Percentiles rank a stretch among this genome's conserved stretches.
Conservation (phyloP, 352 stramenopile genomes). For the Phytophthora ramorum region DNA sequence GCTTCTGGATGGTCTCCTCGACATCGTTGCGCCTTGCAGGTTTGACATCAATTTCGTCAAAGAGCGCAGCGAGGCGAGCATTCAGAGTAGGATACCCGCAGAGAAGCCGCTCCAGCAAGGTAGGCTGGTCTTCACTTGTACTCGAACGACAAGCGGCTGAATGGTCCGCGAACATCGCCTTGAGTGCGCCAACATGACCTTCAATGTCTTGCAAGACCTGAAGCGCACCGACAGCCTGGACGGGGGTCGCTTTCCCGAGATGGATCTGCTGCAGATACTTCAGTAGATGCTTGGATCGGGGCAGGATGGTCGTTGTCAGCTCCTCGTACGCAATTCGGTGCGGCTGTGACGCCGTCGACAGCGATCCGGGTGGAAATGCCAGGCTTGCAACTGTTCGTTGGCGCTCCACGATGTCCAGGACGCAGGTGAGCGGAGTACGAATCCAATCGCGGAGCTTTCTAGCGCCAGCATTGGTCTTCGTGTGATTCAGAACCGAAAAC, state of each 20-base stretch:
- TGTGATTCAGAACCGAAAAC: conserved; percentile 46
- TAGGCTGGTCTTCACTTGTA: neutral
- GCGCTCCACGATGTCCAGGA: conserved; percentile 32
- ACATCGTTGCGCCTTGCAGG: conserved; percentile 32
- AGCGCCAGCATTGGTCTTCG: conserved; percentile 39
- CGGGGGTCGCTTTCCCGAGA: conserved; percentile 31
- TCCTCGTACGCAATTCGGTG: conserved; percentile 47
- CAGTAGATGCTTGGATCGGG: conserved; percentile 30
- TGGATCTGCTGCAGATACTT: conserved; percentile 38
- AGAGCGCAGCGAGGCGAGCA: conserved; percentile 4
- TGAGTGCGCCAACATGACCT: conserved; percentile 12
- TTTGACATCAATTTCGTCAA: conserved; percentile 33
- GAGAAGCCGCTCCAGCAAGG: conserved; percentile 20
- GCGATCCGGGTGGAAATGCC: conserved; percentile 20
- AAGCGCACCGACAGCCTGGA: conserved; percentile 21
- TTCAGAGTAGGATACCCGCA: conserved; percentile 29
- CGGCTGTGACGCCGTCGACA: conserved; percentile 15
- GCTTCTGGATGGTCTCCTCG: conserved; percentile 30
- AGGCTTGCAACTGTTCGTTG: conserved; percentile 35
- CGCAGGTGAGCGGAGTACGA: conserved; percentile 21
- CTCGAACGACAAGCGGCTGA: neutral
- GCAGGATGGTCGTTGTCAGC: conserved; percentile 31
- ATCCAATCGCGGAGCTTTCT: conserved; percentile 45
- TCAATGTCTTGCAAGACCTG: conserved; percentile 35
- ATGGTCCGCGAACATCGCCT: conserved; percentile 4